Conservation (phyloP, 2,329 filamentous ascomycete species). For the Hypoxylon sp. region DNA sequence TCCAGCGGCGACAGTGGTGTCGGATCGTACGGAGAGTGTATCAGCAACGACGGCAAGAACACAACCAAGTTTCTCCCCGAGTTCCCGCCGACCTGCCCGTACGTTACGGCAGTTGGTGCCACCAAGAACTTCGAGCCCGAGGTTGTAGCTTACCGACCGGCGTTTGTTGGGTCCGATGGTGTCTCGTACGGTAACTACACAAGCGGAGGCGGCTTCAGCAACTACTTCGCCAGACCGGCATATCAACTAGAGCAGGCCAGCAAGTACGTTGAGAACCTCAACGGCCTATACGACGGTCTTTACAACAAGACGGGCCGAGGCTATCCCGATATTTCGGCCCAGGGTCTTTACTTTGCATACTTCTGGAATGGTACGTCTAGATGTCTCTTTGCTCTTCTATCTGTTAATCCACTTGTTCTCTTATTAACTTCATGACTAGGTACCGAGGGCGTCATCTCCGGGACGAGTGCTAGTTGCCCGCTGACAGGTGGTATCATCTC, state of each 20-base stretch:
- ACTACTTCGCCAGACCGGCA: slow-evolving; percentile 56
- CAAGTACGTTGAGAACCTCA: slow-evolving; percentile 56
- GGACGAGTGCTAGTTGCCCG: slow-evolving; percentile 67
- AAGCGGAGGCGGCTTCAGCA: slow-evolving; percentile 59
- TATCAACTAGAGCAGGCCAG: slow-evolving; percentile 57
- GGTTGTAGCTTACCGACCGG: slow-evolving; percentile 52
- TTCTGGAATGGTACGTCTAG: slow-evolving; percentile 50
- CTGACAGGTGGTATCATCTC: slow-evolving; percentile 67
- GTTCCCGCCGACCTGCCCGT: slow-evolving; percentile 63
- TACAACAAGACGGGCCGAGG: slow-evolving; percentile 60
- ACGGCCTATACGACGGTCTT: slow-evolving; percentile 56
- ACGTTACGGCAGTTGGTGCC: slow-evolving; percentile 50
- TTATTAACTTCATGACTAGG: slow-evolving; percentile 27
- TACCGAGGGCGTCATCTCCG: slow-evolving; percentile 55
- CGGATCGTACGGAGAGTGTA: slow-evolving; percentile 54
- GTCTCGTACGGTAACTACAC: slow-evolving; percentile 40
- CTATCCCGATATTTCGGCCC: slow-evolving; percentile 58
- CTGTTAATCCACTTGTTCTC: neutral
- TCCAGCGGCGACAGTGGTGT: slow-evolving; percentile 63
- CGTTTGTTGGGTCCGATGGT: slow-evolving; percentile 44
- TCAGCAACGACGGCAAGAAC: slow-evolving; percentile 67
- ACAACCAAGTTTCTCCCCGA: slow-evolving; percentile 63
- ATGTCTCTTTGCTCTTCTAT: neutral
- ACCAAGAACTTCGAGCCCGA: slow-evolving; percentile 52
- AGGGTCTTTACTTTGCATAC: slow-evolving; percentile 49